Base-by-base conservation (phyloP, 768 basidiomycete species). In the Trametes maxima region DNA sequence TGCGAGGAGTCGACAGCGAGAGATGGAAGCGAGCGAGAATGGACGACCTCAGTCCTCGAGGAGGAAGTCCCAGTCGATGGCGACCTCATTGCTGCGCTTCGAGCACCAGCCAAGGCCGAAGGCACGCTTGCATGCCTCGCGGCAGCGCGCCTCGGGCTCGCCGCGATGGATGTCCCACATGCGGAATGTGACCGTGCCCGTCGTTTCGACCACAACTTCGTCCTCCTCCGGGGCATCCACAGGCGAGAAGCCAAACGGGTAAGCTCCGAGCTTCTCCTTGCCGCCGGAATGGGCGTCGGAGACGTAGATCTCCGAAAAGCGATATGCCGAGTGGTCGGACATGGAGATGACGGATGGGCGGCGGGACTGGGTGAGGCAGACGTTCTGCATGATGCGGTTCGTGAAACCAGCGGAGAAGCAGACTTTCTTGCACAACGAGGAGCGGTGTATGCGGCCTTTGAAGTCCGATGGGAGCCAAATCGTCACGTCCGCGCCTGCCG, bases 401-500 rank as follows among this genome's bases (percentile, higher is more conserved):
- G 83, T 73, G 74, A 92, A 92, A 43, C 89, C 89, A 10, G 88
- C 80, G 21, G 90, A 92, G 72, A 85, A 87, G 28, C 66, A 57
- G 47, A 73, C 52, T 44, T 70, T 69, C 62, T 76, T 82, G 48
- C 82, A 81, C 14, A 79, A 73, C 28, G 69, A 59, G 2, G 72
- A 71, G 51, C 70, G 74, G 66, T 79, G 81, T 40, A 92, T 88
- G 39, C 77, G 82, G 22, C 90, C 90, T 57, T 78, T 82, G 75
- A 92, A 92, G 68, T 92, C 89, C 37, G 89, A 90, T 14, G 90
- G 90, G 19, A 92, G 78, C 85, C 86, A 92, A 60, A 92, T 73
- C 5, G 85, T 90, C 33, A 92, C 81, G 67, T 89, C 82, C 42
- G 90, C 87, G 49, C 57, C 56, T 22, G 77, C 74, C n/a, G 79